A percentile compares a stretch with the other conserved stretches of the same genome.
Evolutionary conservation across 2,329 filamentous ascomycete genomes (phyloP).

Genomic region (Diaporthe eres): DNA sequence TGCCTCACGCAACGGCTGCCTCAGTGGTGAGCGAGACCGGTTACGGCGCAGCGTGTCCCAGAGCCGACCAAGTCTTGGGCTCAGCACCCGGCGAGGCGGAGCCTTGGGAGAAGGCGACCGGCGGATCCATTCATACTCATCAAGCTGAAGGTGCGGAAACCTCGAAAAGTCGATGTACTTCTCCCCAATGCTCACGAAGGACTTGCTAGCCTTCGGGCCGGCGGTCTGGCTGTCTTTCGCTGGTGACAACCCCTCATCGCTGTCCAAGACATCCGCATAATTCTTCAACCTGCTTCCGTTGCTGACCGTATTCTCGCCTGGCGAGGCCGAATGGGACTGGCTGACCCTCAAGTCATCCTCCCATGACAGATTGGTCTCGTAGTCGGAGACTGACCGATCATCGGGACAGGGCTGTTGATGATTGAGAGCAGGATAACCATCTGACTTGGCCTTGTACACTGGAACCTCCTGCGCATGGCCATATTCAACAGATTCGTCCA

Average conservation of each 20-base stretch:
- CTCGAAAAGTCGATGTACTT: constrained; percentile 32
- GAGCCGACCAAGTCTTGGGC: constrained; percentile 37
- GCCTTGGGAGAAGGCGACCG: constrained; percentile 38
- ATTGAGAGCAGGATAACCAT: background rate
- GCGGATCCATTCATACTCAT: constrained; percentile 37
- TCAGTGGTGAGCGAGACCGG: constrained; percentile 38
- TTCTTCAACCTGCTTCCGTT: constrained; percentile 4
- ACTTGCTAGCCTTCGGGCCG: background rate
- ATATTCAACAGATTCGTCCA: constrained; percentile 39
- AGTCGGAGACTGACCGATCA: constrained; percentile 34
- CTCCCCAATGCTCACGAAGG: background rate
- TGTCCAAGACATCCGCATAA: background rate
- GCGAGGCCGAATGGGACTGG: background rate
- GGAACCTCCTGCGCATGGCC: constrained; percentile 37
- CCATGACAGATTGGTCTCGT: constrained; percentile 8
- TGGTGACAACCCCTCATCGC: background rate
- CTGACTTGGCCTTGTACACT: constrained; percentile 24
- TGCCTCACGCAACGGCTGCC: constrained; percentile 1
- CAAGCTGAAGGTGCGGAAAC: constrained; percentile 37
- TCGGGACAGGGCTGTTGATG: background rate
- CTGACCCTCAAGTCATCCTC: background rate
- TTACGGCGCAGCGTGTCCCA: constrained; percentile 39
- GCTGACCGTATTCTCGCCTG: constrained; percentile 4
- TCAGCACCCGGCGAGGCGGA: constrained; percentile 33
- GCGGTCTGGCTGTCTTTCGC: background rate